Conservation (phyloP, 768 basidiomycete species). For the Holtermannia corniformis region DNA sequence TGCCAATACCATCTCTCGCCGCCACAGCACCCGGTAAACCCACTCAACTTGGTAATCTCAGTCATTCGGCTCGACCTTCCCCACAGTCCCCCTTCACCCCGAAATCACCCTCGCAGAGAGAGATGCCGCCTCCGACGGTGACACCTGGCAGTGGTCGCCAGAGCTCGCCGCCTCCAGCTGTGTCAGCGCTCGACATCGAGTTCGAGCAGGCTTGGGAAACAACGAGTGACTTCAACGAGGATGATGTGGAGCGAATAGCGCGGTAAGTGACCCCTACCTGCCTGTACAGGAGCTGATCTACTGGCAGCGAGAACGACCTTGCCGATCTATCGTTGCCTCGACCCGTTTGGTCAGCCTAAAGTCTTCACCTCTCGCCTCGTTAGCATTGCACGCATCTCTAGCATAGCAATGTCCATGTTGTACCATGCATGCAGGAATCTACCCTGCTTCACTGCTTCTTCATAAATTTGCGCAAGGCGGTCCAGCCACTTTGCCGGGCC, state of each 20-base stretch:
- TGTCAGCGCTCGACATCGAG: slow-evolving; percentile 41
- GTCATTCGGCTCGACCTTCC: slow-evolving; percentile 7
- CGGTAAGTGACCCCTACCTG: slow-evolving; percentile 20
- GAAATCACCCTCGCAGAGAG: slow-evolving; percentile 34
- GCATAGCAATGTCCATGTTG: too few species aligned
- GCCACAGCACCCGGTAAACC: background rate
- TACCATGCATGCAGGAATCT: too few species aligned
- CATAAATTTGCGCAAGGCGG: background rate
- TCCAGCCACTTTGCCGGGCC: background rate
- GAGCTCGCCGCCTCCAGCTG: slow-evolving; percentile 5
- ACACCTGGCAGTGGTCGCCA: background rate
- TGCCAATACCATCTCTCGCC: slow-evolving; percentile 39
- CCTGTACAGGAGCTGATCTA: slow-evolving; percentile 2
- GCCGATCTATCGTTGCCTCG: background rate
- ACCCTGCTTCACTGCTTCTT: background rate
- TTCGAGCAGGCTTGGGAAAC: slow-evolving; percentile 44
- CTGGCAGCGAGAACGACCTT: background rate
- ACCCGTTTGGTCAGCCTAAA: too few species aligned
- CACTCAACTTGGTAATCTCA: slow-evolving; percentile 8
- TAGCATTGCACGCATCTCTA: too few species aligned
- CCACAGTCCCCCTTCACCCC: slow-evolving; percentile 41
- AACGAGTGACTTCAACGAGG: slow-evolving; percentile 34
- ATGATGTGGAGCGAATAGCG: slow-evolving; percentile 29
- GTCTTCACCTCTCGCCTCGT: too few species aligned
- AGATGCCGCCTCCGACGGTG: slow-evolving; percentile 8